phyloP scores from a whole-genome alignment of 1,284 basidiomycete genomes.

The Xerocomus cyaneibrunnescens region DNA sequence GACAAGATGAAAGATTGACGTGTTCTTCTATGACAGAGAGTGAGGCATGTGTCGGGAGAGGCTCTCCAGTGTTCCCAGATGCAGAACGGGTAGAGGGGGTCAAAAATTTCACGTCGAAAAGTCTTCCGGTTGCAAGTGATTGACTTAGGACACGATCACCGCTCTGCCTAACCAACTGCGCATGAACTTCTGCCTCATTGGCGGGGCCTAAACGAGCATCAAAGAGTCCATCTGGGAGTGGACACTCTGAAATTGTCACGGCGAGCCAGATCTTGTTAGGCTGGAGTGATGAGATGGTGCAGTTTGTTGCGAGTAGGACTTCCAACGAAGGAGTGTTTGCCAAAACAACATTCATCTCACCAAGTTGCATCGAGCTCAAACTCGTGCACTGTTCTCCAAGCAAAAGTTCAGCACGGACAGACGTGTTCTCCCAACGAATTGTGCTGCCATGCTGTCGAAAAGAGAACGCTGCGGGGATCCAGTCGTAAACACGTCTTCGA shows the following conservation, averaged over 20 bases:
- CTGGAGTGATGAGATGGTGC: background rate
- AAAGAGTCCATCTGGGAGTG: constrained; percentile 20
- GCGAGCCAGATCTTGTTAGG: constrained; percentile 10
- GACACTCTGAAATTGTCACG: constrained; percentile 19
- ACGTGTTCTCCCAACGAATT: constrained; percentile 15
- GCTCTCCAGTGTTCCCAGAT: background rate
- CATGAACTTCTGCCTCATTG: background rate
- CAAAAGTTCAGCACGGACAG: constrained; percentile 16
- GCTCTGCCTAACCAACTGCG: constrained; percentile 7
- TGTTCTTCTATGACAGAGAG: constrained; percentile 20
- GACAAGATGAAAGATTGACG: constrained; percentile 13
- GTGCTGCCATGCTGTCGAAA: constrained; percentile 7
- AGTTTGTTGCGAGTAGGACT: background rate
- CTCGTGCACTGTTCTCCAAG: background rate
- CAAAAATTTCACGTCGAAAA: constrained; percentile 24
- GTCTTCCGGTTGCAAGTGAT: constrained; percentile 25
- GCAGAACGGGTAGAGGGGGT: constrained; percentile 2
- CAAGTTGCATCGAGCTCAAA: constrained; percentile 1
- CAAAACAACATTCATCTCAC: constrained; percentile 5
- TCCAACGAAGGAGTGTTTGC: background rate
- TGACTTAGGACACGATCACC: constrained; percentile 11
- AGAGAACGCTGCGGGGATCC: constrained; percentile 10
- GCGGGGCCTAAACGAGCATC: background rate
- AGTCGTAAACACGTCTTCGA: constrained; percentile 21
- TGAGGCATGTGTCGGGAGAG: constrained; percentile 16